Evolutionary conservation across 441 rosid genomes (phyloP).

Genomic region (Adansonia gregorii): DNA sequence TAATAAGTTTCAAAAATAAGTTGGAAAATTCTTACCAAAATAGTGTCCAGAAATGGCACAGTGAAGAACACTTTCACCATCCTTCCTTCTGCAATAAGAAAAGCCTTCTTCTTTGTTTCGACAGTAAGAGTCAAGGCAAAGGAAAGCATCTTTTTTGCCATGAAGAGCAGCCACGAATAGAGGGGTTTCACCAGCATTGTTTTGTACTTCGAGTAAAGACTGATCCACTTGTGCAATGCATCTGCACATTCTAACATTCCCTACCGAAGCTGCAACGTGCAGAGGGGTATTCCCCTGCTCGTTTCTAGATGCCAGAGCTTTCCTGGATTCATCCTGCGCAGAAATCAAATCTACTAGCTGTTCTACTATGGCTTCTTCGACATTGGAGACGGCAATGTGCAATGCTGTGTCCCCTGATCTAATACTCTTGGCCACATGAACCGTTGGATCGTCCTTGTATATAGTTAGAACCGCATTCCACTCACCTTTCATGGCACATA

Average conservation of each 20-base stretch:
- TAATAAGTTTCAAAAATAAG: neutral
- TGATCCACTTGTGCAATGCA: constrained; percentile 15
- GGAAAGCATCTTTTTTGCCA: constrained; percentile 34
- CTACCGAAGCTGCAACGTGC: constrained; percentile 42
- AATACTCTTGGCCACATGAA: constrained; percentile 27
- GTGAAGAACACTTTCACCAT: constrained; percentile 42
- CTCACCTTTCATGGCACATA: constrained; percentile 36
- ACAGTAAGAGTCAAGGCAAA: constrained; percentile 30
- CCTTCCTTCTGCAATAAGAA: constrained; percentile 22
- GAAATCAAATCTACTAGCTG: constrained; percentile 19
- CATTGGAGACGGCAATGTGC: constrained; percentile 41
- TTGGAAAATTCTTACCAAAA: constrained; percentile 29
- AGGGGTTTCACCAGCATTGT: constrained; percentile 28
- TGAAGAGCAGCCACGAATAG: constrained; percentile 35
- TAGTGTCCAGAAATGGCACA: constrained; percentile 38
- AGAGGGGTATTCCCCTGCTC: constrained; percentile 48
- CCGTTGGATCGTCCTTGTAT: constrained; percentile 13
- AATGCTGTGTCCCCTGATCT: constrained; percentile 39
- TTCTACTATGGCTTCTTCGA: constrained; percentile 24
- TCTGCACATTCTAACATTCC: constrained; percentile 38
- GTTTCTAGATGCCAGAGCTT: constrained; percentile 27
- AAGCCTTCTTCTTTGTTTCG: neutral
- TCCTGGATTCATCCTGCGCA: neutral
- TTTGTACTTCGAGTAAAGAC: neutral
- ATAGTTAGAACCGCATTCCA: constrained; percentile 35